A percentile compares a stretch with the other conserved stretches of the same genome.
Evolutionary conservation across 2,329 filamentous ascomycete genomes (phyloP).

Genomic region (Zymoseptoria passerinii): DNA sequence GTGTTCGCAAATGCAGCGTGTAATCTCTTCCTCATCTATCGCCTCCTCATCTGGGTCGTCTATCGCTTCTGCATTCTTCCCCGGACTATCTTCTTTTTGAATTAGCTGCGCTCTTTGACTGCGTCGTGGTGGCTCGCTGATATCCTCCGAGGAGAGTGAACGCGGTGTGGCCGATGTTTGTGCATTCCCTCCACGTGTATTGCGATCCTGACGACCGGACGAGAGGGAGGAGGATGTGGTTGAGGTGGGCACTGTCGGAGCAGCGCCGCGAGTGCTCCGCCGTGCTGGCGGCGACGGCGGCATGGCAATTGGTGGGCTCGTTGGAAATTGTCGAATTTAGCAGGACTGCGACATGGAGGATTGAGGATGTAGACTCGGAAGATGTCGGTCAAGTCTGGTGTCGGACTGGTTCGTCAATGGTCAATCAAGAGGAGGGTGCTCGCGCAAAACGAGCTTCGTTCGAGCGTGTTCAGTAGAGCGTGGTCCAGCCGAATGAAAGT

Average conservation of each 20-base stretch:
- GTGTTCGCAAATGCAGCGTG: constrained; percentile 87
- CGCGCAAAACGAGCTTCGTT: not conserved
- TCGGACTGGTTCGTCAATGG: not conserved
- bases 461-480: not conserved
- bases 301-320: constrained; percentile 10
- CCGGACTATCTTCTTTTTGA: constrained; percentile 45
- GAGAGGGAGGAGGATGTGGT: constrained; percentile 64
- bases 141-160: constrained; percentile 62
- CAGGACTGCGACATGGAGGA: not conserved
- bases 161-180: constrained; percentile 67
- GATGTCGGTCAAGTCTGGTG: not conserved
- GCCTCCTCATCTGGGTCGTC: constrained; percentile 51
- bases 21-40: constrained; percentile 78
- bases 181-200: constrained; percentile 62
- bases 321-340: not conserved
- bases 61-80: constrained; percentile 31
- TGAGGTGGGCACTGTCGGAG: constrained; percentile 56
- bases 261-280: constrained; percentile 69
- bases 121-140: constrained; percentile 57
- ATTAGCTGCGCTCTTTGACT: constrained; percentile 68
- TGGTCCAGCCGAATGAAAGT: constrained; percentile 5
- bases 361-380: not conserved
- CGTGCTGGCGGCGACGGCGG: constrained; percentile 38
- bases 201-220: constrained; percentile 65
- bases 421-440: not conserved